Conservation (phyloP, 192 early-diverging fungal species). For the Obelidium mucronatum region DNA sequence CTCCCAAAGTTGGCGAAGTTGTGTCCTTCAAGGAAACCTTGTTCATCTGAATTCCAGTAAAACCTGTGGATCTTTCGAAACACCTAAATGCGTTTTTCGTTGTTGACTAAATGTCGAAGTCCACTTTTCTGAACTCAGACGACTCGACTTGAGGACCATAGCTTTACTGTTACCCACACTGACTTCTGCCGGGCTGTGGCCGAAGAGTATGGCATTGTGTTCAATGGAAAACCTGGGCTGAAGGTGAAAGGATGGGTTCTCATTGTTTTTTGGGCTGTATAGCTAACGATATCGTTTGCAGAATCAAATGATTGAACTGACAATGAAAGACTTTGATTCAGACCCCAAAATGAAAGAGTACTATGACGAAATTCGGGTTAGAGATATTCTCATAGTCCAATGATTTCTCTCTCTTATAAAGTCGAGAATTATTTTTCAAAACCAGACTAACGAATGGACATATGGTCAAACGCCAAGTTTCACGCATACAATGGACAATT, state of each 20-base stretch:
- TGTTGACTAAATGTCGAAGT: too few relatives aligned
- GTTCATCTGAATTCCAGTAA: too few relatives aligned
- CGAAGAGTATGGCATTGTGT: slow-evolving; percentile 66
- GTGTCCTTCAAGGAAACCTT: too few relatives aligned
- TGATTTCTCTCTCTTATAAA: neutral
- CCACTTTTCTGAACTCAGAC: neutral
- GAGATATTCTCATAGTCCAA: neutral
- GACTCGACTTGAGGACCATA: slow-evolving; percentile 80
- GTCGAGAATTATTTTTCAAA: slow-evolving; percentile 4
- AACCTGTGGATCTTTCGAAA: too few relatives aligned
- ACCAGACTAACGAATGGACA: slow-evolving; percentile 84
- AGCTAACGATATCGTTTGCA: neutral
- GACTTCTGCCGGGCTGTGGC: slow-evolving; percentile 80
- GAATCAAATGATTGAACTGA: slow-evolving; percentile 44
- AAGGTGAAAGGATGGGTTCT: slow-evolving; percentile 9
- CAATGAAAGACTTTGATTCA: slow-evolving; percentile 20
- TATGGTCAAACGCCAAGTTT: slow-evolving; percentile 94
- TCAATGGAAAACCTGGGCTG: neutral
- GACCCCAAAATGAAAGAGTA: slow-evolving; percentile 42
- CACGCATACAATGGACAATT: slow-evolving; percentile 45
- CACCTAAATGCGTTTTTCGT: too few relatives aligned
- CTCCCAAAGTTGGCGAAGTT: too few relatives aligned
- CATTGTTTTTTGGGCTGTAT: neutral
- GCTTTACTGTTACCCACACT: slow-evolving; percentile 82
- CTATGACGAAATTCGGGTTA: slow-evolving; percentile 54